Conservation (phyloP, 2,329 filamentous ascomycete species). For the Monosporascus cannonballus region DNA sequence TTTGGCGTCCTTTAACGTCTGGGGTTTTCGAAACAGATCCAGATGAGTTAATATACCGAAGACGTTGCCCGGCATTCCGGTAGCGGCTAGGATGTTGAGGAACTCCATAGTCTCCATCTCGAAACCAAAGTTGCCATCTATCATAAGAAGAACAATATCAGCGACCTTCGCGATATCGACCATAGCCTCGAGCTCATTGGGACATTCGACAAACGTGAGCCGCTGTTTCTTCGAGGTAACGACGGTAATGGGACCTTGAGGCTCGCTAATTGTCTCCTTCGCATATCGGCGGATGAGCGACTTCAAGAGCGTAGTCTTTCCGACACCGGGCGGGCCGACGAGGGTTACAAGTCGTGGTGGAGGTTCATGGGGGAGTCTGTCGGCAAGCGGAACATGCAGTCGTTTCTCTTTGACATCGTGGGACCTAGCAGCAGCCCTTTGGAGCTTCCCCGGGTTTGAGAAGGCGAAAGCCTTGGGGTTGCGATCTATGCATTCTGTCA, state of each 20-base stretch:
- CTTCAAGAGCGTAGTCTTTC: slow-evolving; percentile 93
- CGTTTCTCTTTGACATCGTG: slow-evolving; percentile 76
- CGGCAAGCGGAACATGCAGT: slow-evolving; percentile 92
- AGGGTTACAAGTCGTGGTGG: slow-evolving; percentile 90
- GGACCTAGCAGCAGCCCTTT: slow-evolving; percentile 62
- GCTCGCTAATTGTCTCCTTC: slow-evolving; percentile 87
- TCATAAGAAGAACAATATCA: slow-evolving; percentile 95
- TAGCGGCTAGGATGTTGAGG: slow-evolving; percentile 84
- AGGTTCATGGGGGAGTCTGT: slow-evolving; percentile 90
- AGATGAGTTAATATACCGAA: slow-evolving; percentile 96
- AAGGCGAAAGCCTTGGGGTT: slow-evolving; percentile 92
- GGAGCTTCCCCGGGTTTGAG: slow-evolving; percentile 72
- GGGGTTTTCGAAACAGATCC: slow-evolving; percentile 91
- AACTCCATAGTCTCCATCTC: slow-evolving; percentile 99
- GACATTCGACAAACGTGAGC: slow-evolving; percentile 92
- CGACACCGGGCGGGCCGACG: slow-evolving; percentile 89
- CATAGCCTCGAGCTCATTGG: slow-evolving; percentile 94
- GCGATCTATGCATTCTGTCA: slow-evolving; percentile 43
- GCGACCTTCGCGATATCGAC: slow-evolving; percentile 96
- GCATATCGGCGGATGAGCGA: slow-evolving; percentile 90
- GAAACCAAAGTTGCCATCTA: slow-evolving; percentile 97
- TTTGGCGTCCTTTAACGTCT: slow-evolving; percentile 86
- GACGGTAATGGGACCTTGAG: slow-evolving; percentile 87
- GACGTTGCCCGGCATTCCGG: slow-evolving; percentile 97
- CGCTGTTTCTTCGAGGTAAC: slow-evolving; percentile 94